phyloP scores from a whole-genome alignment of 129 eudicot genomes.

The Flaveria sonorensis region DNA sequence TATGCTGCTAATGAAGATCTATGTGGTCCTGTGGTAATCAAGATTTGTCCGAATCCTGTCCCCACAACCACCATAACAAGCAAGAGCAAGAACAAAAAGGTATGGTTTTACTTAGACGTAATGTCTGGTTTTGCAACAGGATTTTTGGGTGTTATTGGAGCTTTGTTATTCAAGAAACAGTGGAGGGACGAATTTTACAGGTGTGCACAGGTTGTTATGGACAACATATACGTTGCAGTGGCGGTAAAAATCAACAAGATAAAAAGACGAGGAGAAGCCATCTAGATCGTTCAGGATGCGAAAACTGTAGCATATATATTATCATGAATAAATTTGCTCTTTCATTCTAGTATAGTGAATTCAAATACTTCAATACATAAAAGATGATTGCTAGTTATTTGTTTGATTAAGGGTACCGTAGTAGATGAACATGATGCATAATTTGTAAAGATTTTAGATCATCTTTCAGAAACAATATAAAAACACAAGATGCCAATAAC shows the following conservation, averaged over 20 bases:
- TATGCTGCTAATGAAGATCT: slow-evolving; percentile 5
- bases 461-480: too few species aligned
- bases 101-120: slow-evolving; percentile 13
- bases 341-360: too few species aligned
- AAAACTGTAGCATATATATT: neutral
- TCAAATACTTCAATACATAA: too few species aligned
- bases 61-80: neutral
- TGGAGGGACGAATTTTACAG: neutral
- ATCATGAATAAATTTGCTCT: too few species aligned
- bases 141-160: slow-evolving; percentile 14
- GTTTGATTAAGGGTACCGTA: too few species aligned
- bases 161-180: slow-evolving; percentile 1
- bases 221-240: slow-evolving; percentile 9
- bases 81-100: neutral
- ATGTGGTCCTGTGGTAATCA: neutral
- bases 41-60: neutral
- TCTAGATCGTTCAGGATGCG: neutral
- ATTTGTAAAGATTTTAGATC: too few species aligned
- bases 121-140: slow-evolving; percentile 20
- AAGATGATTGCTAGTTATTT: too few species aligned
- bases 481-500: too few species aligned
- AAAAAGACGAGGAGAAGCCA: neutral
- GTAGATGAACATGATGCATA: too few species aligned
- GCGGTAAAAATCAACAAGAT: neutral
- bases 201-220: neutral